These are phyloP conservation scores for Russula lepida DNA, from an alignment of 768 basidiomycete species.

Conservation along the genomic window DNA sequence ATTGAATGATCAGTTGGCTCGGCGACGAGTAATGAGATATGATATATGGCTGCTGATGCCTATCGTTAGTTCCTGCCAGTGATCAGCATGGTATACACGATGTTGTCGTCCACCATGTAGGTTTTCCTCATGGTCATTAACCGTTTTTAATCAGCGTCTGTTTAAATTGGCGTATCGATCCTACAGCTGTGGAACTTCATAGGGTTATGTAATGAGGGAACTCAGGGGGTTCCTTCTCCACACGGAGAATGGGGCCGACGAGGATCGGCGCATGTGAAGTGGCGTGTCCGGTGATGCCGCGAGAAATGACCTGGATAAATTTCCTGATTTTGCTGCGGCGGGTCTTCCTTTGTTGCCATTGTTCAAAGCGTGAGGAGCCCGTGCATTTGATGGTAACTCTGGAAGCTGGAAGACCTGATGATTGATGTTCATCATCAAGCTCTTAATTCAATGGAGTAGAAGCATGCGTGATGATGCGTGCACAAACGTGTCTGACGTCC, in stretches of 20 bases:
- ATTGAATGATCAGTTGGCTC: background rate
- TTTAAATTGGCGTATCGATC: background rate
- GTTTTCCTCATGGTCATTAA: background rate
- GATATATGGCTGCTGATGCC: background rate
- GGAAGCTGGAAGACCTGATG: background rate
- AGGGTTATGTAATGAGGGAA: background rate
- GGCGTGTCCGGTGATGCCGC: conserved; percentile 3
- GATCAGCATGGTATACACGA: conserved; percentile 9
- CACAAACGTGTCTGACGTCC: conserved; percentile 11
- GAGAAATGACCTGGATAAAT: background rate
- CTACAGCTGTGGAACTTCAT: background rate
- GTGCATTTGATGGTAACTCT: background rate
- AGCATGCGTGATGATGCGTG: conserved; percentile 4
- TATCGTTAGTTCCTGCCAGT: background rate
- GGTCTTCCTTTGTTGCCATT: background rate
- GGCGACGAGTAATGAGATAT: background rate
- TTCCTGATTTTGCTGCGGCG: background rate
- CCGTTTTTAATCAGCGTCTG: background rate
- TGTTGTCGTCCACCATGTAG: background rate
- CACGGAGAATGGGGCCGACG: background rate
- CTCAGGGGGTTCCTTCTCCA: background rate
- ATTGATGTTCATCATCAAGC: conserved; percentile 3
- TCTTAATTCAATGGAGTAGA: background rate
- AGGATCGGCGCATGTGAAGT: conserved; percentile 10
- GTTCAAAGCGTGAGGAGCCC: background rate